phyloP scores from a whole-genome alignment of 2,329 filamentous ascomycete genomes.

The Xylaria sp. region DNA sequence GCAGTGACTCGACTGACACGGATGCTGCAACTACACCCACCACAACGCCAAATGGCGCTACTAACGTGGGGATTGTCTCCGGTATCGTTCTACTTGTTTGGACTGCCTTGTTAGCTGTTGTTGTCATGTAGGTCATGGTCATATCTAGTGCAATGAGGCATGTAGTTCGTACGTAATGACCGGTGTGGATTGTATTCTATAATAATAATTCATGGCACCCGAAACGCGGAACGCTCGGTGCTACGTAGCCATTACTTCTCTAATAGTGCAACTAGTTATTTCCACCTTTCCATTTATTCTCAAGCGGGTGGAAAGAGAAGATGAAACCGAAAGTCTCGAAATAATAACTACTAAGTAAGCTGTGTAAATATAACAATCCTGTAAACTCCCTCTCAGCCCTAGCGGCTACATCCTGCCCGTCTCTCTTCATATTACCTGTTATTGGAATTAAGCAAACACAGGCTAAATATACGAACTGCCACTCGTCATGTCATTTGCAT shows the following conservation, averaged over 20 bases:
- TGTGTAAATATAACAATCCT: slow-evolving; percentile 27
- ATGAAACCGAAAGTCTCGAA: background rate
- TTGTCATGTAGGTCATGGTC: slow-evolving; percentile 15
- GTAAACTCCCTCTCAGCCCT: background rate
- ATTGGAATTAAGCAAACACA: no score
- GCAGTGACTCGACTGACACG: slow-evolving; percentile 23
- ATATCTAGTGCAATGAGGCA: background rate
- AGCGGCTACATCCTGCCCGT: no score
- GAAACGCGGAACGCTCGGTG: background rate
- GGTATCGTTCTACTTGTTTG: slow-evolving; percentile 19
- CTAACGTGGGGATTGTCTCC: slow-evolving; percentile 6
- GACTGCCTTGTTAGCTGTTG: slow-evolving; percentile 25
- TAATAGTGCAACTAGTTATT: no score
- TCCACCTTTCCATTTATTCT: background rate
- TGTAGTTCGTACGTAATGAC: no score
- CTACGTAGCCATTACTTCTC: no score
- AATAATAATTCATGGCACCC: background rate
- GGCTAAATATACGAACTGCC: no score
- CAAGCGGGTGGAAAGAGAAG: background rate
- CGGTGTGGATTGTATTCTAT: background rate
- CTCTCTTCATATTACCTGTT: no score
- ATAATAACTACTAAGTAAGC: background rate
- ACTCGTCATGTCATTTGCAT: no score
- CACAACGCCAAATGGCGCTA: slow-evolving; percentile 4
- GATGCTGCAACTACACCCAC: slow-evolving; percentile 11